Conservation (phyloP, 169 alveolate species). For the Eimeria falciformis region DNA sequence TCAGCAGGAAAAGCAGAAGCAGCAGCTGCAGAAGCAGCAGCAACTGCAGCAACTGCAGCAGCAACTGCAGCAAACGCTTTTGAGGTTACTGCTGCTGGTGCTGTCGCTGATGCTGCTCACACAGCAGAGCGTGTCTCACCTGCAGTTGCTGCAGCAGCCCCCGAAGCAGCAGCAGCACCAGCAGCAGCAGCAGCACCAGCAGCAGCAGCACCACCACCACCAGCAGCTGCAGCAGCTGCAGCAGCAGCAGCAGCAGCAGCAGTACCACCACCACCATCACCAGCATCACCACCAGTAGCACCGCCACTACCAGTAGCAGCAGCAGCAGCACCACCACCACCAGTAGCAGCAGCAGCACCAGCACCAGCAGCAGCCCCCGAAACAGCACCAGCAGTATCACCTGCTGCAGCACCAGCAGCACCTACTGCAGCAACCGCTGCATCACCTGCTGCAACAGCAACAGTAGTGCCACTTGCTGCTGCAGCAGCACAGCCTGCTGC, state of each 20-base stretch:
- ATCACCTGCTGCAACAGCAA: background rate
- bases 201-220: background rate
- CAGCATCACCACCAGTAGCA: background rate
- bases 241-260: background rate
- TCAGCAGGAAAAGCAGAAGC: background rate
- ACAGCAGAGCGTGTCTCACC: background rate
- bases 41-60: background rate
- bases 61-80: background rate
- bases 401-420: conserved; percentile 14
- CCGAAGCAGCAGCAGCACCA: too few relatives aligned
- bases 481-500: conserved; percentile 7
- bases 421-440: background rate
- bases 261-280: too few relatives aligned
- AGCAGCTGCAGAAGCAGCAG: background rate
- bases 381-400: background rate
- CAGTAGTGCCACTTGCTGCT: background rate
- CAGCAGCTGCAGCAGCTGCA: conserved; percentile 20
- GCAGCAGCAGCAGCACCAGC: conserved; percentile 30
- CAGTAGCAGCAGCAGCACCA: background rate
- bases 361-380: background rate
- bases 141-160: background rate
- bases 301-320: background rate
- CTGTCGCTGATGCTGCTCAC: background rate
- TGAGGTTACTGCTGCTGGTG: background rate
- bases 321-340: background rate